A percentile compares a stretch with the other conserved stretches of the same genome.
These are phyloP conservation scores for Periconia digitata DNA, from an alignment of 2,329 filamentous ascomycete genomes.

Conservation along the genomic window DNA sequence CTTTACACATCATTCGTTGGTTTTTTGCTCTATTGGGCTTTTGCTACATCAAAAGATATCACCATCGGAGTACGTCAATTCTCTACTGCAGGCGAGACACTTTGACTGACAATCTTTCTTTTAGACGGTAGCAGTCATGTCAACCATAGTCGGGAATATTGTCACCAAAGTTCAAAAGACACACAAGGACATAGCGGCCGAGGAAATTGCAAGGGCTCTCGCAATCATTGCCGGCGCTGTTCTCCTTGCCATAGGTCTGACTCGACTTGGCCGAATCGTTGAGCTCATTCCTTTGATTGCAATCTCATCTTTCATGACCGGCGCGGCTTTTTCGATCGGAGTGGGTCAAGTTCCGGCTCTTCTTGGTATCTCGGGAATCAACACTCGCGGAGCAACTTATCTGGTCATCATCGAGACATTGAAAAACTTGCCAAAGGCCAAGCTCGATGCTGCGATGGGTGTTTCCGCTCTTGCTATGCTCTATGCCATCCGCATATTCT, in stretches of 20 bases:
- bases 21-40: slow-evolving; percentile 94
- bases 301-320: slow-evolving; percentile 96
- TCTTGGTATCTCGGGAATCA: slow-evolving; percentile 76
- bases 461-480: slow-evolving; percentile 77
- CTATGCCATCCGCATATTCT: slow-evolving; percentile 66
- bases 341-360: slow-evolving; percentile 79
- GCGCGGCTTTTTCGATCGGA: slow-evolving; percentile 86
- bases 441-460: slow-evolving; percentile 82
- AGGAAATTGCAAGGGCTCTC: slow-evolving; percentile 74
- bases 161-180: slow-evolving; percentile 61
- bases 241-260: slow-evolving; percentile 76
- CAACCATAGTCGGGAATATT: slow-evolving; percentile 82
- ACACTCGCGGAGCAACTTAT: slow-evolving; percentile 78
- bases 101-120: slow-evolving; percentile 3
- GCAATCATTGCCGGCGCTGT: slow-evolving; percentile 79
- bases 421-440: slow-evolving; percentile 67
- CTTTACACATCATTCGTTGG: slow-evolving; percentile 97
- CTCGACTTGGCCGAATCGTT: slow-evolving; percentile 84
- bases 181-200: slow-evolving; percentile 46
- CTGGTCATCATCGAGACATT: slow-evolving; percentile 82
- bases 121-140: slow-evolving; percentile 92
- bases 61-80: slow-evolving; percentile 78
- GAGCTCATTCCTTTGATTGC: slow-evolving; percentile 91
- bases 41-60: slow-evolving; percentile 97
- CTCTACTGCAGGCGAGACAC: neutral